phyloP scores from a whole-genome alignment of 2,329 filamentous ascomycete species.

The Diaporthe helianthi region DNA sequence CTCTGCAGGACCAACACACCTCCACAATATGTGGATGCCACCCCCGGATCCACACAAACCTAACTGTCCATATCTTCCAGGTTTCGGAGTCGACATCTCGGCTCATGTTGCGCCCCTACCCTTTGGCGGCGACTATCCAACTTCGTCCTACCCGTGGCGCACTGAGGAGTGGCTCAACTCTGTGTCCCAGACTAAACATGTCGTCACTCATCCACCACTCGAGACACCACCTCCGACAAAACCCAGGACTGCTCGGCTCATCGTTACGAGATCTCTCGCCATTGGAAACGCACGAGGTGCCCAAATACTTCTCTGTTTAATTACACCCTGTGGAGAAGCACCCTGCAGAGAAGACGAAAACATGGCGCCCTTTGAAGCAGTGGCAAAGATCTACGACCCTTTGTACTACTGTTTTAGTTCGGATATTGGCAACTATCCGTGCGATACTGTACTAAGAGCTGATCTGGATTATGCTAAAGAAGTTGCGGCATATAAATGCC shows the following conservation, averaged over 20 bases:
- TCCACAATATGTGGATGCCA: slow-evolving; percentile 6
- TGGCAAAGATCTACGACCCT: slow-evolving; percentile 7
- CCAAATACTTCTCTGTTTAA: slow-evolving; percentile 2
- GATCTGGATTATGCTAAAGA: slow-evolving; percentile 1
- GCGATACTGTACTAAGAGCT: neutral
- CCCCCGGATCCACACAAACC: slow-evolving; percentile 1
- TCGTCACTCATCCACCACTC: neutral
- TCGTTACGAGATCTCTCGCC: neutral
- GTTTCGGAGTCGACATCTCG: neutral
- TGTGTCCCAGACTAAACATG: slow-evolving; percentile 6
- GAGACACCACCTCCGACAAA: neutral
- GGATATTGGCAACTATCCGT: neutral
- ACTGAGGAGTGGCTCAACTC: slow-evolving; percentile 6
- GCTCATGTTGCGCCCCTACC: neutral
- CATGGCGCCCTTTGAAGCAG: neutral
- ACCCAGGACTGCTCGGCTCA: slow-evolving; percentile 4
- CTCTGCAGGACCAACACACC: neutral
- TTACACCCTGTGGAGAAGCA: neutral
- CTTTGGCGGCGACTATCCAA: neutral
- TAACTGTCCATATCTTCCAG: slow-evolving; percentile 3
- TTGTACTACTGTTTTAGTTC: neutral
- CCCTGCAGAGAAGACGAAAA: neutral
- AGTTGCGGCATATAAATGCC: slow-evolving; percentile 17
- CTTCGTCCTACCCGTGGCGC: neutral
- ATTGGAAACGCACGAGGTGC: slow-evolving; percentile 3